Evolutionary conservation across 768 basidiomycete species (phyloP).

Genomic region (Suillus weaverae): DNA sequence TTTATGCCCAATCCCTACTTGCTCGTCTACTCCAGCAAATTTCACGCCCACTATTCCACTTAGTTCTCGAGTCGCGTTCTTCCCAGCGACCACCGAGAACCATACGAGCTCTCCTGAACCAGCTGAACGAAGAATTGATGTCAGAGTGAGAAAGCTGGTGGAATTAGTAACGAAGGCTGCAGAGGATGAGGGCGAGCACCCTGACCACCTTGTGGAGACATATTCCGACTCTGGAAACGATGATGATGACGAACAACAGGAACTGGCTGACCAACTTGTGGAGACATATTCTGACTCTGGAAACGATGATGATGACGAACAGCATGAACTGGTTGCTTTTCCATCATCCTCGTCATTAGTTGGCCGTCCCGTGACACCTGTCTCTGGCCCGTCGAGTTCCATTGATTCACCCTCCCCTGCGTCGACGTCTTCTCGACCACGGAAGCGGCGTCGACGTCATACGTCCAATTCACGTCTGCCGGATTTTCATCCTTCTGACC

Average conservation of each 20-base stretch:
- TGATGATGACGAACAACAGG: slow-evolving; percentile 25
- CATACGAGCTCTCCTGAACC: background rate
- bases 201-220: slow-evolving; percentile 21
- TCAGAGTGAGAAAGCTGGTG: slow-evolving; percentile 58
- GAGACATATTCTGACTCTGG: slow-evolving; percentile 29
- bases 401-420: slow-evolving; percentile 5
- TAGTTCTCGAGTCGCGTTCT: slow-evolving; percentile 36
- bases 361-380: slow-evolving; percentile 38
- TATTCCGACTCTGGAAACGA: slow-evolving; percentile 32
- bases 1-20: slow-evolving; percentile 39
- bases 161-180: slow-evolving; percentile 37
- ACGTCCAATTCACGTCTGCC: slow-evolving; percentile 31
- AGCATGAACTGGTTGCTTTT: slow-evolving; percentile 15
- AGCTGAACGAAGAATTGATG: slow-evolving; percentile 39
- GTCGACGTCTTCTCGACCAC: slow-evolving; percentile 20
- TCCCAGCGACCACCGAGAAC: slow-evolving; percentile 35
- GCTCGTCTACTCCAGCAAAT: slow-evolving; percentile 22
- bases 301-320: slow-evolving; percentile 33
- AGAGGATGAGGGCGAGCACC: slow-evolving; percentile 10
- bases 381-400: slow-evolving; percentile 14
- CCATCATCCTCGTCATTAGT: slow-evolving; percentile 11
- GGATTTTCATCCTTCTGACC: slow-evolving; percentile 22
- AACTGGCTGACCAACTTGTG: slow-evolving; percentile 11
- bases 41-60: slow-evolving; percentile 41
- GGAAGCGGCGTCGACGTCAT: slow-evolving; percentile 29